Evolutionary conservation across 441 rosid species (phyloP), one percentile per base, ranked within the genome.

Genomic region (Melastoma candidum): DNA sequence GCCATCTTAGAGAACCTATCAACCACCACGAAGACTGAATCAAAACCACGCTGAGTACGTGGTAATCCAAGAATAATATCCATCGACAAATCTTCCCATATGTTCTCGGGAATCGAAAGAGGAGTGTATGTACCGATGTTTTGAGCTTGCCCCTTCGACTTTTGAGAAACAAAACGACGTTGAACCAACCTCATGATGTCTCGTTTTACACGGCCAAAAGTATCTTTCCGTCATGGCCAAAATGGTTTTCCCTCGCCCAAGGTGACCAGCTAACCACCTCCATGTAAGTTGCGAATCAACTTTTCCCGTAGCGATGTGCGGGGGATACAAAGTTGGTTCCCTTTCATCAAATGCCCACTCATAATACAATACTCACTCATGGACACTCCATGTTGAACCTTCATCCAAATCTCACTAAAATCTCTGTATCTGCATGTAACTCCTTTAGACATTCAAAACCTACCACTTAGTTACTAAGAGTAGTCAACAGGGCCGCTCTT

Each of bases 201-300:
- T 8, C 7, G n/a, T 0, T 14, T 10, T 1, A 51, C 8, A 2
- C 9, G 64, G 49, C 55, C 41, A 43, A 13, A 46, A 58, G 3
- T 47, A 65, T 9, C 51, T 52, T 3, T 47, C 59, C 2, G 12
- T 9, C 1, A 65, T 5, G 2, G 27, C 7, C 1, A 11, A 36
- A 12, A 59, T 27, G 7, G 39, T 59, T 4, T 59, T 65, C 14
- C 53, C 59, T 3, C 12, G n/a, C 1, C 56, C 41, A 7, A 65
- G 48, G 11, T 65, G 51, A 1, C 59, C 43, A 10, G 13, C 56
- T 5, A 51, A 24, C 58, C 58, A 2, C 58, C 44, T 3, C 1
- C 62, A 49, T 57, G 58, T 7, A 39, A 11, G 6, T 51, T 45
- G n/a, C n/a, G n/a, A n/a, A n/a, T n/a, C n/a, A n/a, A n/a, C n/a